phyloP scores from a whole-genome alignment of 345 rosid species.

The Eucalyptus marginata region DNA sequence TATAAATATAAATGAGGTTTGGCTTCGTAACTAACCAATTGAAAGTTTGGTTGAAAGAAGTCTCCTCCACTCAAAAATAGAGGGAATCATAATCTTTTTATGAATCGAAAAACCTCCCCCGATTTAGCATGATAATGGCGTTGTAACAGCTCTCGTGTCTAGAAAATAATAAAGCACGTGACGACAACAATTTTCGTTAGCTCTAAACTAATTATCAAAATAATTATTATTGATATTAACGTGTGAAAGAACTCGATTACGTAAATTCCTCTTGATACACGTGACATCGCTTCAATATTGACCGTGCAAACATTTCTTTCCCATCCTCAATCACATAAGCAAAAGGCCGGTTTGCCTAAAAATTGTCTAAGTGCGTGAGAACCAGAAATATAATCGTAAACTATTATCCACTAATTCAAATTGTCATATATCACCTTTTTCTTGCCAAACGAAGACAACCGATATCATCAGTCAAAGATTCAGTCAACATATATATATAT shows the following conservation, averaged over 20 bases:
- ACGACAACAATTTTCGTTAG: neutral
- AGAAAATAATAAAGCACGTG: neutral
- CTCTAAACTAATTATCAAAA: neutral
- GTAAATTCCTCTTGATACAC: neutral
- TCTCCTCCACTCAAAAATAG: neutral
- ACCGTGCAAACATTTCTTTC: neutral
- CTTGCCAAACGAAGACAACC: neutral
- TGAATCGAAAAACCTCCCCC: neutral
- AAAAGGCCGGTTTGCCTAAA: neutral
- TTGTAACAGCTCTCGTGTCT: neutral
- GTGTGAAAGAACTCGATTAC: neutral
- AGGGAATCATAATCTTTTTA: neutral
- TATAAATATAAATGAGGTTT: neutral
- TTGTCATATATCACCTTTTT: neutral
- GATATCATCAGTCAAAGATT: neutral
- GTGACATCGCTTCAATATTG: neutral
- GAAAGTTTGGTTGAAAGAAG: neutral
- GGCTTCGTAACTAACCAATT: neutral
- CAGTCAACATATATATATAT: neutral
- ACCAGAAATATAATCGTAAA: neutral
- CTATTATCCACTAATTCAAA: neutral
- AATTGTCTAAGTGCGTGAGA: too few relatives aligned
- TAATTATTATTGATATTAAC: neutral
- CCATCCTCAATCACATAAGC: neutral
- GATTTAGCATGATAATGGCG: neutral